Evolutionary conservation across 1,284 basidiomycete species (phyloP).

Genomic region (Fomitopsis pinicola): DNA sequence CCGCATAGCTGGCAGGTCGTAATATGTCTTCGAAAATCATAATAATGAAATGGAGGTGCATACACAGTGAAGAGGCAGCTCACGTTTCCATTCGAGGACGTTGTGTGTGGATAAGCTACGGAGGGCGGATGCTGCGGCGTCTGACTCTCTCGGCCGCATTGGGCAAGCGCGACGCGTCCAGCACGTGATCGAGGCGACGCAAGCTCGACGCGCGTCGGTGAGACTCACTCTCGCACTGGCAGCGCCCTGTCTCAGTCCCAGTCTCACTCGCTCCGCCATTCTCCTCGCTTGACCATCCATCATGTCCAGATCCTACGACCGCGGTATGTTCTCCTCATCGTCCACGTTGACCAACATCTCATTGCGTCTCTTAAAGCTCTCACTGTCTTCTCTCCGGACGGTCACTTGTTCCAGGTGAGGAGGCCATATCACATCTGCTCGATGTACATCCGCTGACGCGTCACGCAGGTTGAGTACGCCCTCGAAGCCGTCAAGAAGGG

Average conservation of each 20-base stretch:
- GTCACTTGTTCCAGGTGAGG: slow-evolving; percentile 85
- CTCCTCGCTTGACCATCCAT: background rate
- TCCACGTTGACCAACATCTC: background rate
- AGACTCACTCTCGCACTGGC: background rate
- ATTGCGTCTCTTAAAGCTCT: slow-evolving; percentile 50
- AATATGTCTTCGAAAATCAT: background rate
- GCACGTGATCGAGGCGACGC: slow-evolving; percentile 23
- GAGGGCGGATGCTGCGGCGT: slow-evolving; percentile 7
- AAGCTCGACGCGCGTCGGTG: slow-evolving; percentile 54
- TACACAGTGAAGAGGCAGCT: background rate
- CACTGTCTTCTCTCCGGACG: slow-evolving; percentile 94
- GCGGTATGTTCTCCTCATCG: slow-evolving; percentile 42
- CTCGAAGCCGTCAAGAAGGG: slow-evolving; percentile 96
- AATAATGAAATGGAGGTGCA: background rate
- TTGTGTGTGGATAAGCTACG: background rate
- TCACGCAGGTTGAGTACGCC: slow-evolving; percentile 91
- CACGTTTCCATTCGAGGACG: background rate
- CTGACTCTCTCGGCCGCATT: background rate
- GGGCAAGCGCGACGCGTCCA: slow-evolving; percentile 10
- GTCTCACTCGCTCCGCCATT: background rate
- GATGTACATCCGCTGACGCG: slow-evolving; percentile 11
- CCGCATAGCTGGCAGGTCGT: slow-evolving; percentile 47
- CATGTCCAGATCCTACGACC: slow-evolving; percentile 80
- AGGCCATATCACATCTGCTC: slow-evolving; percentile 19
- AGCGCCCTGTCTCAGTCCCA: background rate